A percentile compares a stretch with the other conserved stretches of the same genome.
phyloP scores from a whole-genome alignment of 305 asterid species.

The Fraxinus ornus region DNA sequence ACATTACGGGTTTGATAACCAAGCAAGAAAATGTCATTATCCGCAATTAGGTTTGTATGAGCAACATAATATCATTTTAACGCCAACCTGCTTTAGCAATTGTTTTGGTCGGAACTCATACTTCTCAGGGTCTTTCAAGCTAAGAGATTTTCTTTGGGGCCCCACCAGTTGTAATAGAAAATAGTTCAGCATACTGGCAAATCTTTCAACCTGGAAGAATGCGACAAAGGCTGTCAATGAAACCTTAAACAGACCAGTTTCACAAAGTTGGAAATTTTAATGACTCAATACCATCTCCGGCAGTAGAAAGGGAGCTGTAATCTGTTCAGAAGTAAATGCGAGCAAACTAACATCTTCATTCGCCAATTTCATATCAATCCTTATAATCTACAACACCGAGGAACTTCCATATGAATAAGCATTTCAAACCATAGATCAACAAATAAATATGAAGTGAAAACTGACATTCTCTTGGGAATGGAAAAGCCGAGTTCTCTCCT shows the following conservation, averaged over 20 bases:
- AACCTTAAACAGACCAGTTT: not conserved
- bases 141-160: conserved; percentile 92
- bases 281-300: conserved; percentile 76
- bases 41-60: not conserved
- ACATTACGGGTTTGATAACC: not conserved
- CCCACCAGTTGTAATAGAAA: conserved; percentile 92
- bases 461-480: conserved; percentile 97
- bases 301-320: conserved; percentile 79
- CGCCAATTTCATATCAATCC: conserved; percentile 94
- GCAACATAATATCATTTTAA: not conserved
- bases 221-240: conserved; percentile 2
- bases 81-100: conserved; percentile 80
- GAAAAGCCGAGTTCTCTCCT: conserved; percentile 94
- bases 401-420: conserved; percentile 23
- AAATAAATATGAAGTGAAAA: conserved; percentile 23
- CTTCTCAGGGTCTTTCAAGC: conserved; percentile 93
- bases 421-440: conserved; percentile 19
- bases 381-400: conserved; percentile 64
- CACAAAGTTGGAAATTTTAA: conserved; percentile 22
- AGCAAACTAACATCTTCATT: conserved; percentile 94
- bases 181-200: conserved; percentile 97
- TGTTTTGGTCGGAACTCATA: conserved; percentile 90
- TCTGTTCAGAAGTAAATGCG: conserved; percentile 92
- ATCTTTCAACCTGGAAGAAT: conserved; percentile 82
- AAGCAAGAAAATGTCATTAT: not conserved